A percentile compares a stretch with the other conserved stretches of the same genome.
Evolutionary conservation across 1,284 basidiomycete genomes (phyloP).

Genomic region (Malassezia cuniculi): DNA sequence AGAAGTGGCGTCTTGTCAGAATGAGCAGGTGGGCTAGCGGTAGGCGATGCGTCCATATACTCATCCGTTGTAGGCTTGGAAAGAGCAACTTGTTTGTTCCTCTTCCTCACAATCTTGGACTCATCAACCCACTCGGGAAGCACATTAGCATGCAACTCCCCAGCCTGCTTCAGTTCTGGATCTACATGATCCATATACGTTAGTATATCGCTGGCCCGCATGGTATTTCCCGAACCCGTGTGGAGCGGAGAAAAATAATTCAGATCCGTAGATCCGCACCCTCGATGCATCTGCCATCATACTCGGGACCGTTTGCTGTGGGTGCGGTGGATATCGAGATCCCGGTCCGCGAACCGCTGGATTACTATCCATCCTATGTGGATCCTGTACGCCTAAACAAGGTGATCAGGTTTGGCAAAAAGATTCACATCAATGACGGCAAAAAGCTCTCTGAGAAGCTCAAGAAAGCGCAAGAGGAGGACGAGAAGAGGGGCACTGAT

Average conservation of each 20-base stretch:
- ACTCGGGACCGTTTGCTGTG: conserved; percentile 25
- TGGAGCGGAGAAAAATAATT: too few relatives aligned
- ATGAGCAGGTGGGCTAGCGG: too few relatives aligned
- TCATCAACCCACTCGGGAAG: background rate
- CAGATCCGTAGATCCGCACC: too few relatives aligned
- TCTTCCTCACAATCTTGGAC: background rate
- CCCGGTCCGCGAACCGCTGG: conserved; percentile 23
- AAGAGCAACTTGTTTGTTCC: too few relatives aligned
- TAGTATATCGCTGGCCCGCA: background rate
- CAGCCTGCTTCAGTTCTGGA: background rate
- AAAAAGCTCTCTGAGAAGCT: conserved; percentile 13
- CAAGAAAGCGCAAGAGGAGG: conserved; percentile 1
- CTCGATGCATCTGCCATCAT: conserved; percentile 19
- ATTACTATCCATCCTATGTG: conserved; percentile 17
- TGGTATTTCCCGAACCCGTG: too few relatives aligned
- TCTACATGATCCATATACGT: background rate
- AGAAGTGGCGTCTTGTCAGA: too few relatives aligned
- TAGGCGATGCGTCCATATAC: too few relatives aligned
- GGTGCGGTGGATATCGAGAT: conserved; percentile 35
- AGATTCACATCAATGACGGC: conserved; percentile 14
- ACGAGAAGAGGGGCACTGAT: background rate
- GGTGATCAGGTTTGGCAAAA: conserved; percentile 12
- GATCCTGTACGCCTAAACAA: conserved; percentile 9
- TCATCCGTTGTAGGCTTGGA: too few relatives aligned
- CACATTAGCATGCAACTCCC: background rate